Base-by-base conservation (phyloP, 2,329 filamentous ascomycete genomes). In the Botrytis elliptica region DNA sequence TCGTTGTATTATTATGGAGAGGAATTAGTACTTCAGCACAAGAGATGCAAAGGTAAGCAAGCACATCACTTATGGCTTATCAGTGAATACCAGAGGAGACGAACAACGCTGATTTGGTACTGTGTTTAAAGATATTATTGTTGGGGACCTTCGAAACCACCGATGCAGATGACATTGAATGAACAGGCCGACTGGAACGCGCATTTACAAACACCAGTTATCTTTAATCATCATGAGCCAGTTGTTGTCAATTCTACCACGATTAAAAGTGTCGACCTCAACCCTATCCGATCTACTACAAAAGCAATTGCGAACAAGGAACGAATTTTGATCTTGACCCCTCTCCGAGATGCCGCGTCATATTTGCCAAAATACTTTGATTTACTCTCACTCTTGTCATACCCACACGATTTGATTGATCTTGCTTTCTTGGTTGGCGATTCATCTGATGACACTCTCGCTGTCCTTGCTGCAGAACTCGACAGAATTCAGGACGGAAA, bases 381-480 rank as follows among this genome's bases (percentile, higher is more conserved):
- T 82, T 91, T 99, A 59, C 86, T 99, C 78, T 90, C 92, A 75
- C 90, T 96, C 82, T 88, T 99, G 77, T 94, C 93, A 5, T 99
- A 99, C 81, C 96, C 96, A 20, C 96, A 99, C 84, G 88, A 96
- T 76, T 88, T 99, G 73, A 98, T 99, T 81, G 96, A 99, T 81
- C 87, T 99, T 70, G 96, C 90, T 38, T 99, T 99, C 84, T 89
- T 99, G 40, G 94, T 99, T 72, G 93, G 94, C 77, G 96, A 99
- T 82, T 95, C 93, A 73, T 90, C 86, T 59, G 96, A 99, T 81
- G 95, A 98, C 79, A 99, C 96, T 1, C 85, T 97, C 64, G 94
- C 93, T n/a, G 89, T 94, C 14, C 88, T 99, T 62, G 88, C 93
- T 4, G 89, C 91, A 75, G 96, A 99, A 83, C 86, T 98, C 75